Conservation (phyloP, 257 asterid species). For the Rubia yunnanensis region DNA sequence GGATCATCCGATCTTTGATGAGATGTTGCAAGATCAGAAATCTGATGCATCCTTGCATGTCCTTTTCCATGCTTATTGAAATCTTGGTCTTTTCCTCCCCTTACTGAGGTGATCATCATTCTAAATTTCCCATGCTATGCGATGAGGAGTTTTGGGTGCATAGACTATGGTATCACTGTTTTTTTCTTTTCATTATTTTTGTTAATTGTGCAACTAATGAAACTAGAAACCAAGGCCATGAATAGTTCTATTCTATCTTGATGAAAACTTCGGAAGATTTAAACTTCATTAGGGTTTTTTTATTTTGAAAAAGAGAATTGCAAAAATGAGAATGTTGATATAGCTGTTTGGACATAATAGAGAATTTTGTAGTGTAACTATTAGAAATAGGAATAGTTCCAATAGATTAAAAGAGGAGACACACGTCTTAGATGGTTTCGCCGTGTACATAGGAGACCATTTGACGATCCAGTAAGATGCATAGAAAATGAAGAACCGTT, state of each 20-base stretch:
- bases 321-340: no score
- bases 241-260: background rate
- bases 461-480: no score
- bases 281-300: background rate
- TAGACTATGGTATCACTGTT: background rate
- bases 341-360: no score
- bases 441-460: no score
- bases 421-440: no score
- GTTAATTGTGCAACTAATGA: background rate
- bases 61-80: background rate
- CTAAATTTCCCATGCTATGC: background rate
- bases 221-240: background rate
- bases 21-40: constrained; percentile 76
- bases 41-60: constrained; percentile 32
- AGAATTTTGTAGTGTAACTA: no score
- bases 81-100: background rate
- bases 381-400: no score
- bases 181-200: no score
- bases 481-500: no score
- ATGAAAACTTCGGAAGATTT: background rate
- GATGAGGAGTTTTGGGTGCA: background rate
- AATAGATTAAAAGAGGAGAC: no score
- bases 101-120: background rate
- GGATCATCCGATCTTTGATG: constrained; percentile 89
- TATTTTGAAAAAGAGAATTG: no score